Conservation (phyloP, 1,284 basidiomycete species). For the Moesziomyces globuligerus region DNA sequence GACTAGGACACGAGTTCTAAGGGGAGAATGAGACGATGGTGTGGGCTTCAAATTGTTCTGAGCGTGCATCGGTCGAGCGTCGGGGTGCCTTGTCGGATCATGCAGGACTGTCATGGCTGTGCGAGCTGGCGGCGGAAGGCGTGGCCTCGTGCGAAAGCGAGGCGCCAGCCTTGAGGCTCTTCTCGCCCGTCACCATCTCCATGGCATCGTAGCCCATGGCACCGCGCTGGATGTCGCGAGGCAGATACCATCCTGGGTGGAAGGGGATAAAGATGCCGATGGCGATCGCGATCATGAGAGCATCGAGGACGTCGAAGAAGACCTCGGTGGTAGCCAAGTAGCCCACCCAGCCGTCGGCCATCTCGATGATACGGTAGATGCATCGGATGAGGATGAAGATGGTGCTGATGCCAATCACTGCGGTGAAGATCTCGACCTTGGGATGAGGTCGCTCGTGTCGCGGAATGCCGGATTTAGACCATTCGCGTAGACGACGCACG, state of each 20-base stretch:
- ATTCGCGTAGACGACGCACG: slow-evolving; percentile 33
- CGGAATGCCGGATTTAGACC: slow-evolving; percentile 12
- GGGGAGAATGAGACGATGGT: too few relatives aligned
- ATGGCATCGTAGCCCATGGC: slow-evolving; percentile 18
- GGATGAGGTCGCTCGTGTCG: slow-evolving; percentile 14
- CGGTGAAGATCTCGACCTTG: slow-evolving; percentile 30
- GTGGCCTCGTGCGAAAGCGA: slow-evolving; percentile 5
- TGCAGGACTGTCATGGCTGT: slow-evolving; percentile 16
- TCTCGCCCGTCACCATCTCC: slow-evolving; percentile 13
- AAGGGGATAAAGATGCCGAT: slow-evolving; percentile 41
- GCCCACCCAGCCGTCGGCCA: slow-evolving; percentile 44
- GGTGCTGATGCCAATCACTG: slow-evolving; percentile 33
- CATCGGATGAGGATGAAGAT: slow-evolving; percentile 43
- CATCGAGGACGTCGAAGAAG: slow-evolving; percentile 42
- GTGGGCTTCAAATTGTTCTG: too few relatives aligned
- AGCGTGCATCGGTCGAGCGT: neutral
- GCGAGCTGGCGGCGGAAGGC: slow-evolving; percentile 5
- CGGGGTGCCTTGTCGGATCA: neutral
- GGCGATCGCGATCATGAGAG: slow-evolving; percentile 40
- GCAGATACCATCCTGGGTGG: slow-evolving; percentile 34
- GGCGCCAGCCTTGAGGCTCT: slow-evolving; percentile 4
- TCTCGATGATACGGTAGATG: slow-evolving; percentile 51
- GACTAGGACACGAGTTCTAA: neutral
- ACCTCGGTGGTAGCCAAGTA: slow-evolving; percentile 33
- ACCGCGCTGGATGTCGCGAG: slow-evolving; percentile 17